Percentiles rank a stretch among this genome's conserved stretches.
These are phyloP conservation scores for Zygosaccharomyces siamensis DNA, from an alignment of 805 yeast species.

Conservation along the genomic window DNA sequence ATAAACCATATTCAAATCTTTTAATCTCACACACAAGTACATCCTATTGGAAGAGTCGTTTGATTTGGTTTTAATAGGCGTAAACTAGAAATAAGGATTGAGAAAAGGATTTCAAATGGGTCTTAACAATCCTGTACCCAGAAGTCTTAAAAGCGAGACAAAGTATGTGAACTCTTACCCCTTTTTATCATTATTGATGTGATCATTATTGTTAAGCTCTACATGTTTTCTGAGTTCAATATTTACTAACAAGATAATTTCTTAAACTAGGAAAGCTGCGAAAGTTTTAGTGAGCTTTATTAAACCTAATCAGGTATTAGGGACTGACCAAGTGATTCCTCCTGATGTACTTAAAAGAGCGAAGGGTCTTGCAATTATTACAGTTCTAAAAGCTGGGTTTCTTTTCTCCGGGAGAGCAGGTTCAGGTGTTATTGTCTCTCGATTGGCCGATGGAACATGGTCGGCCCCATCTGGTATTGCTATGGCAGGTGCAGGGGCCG, in stretches of 20 bases:
- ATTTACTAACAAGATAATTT: constrained; percentile 2
- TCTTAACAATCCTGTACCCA: constrained; percentile 91
- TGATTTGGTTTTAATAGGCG: too few species aligned
- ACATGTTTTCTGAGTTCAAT: neutral
- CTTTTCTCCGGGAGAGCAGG: constrained; percentile 96
- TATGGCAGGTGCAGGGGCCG: constrained; percentile 98
- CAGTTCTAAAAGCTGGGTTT: constrained; percentile 96
- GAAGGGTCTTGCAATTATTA: constrained; percentile 84
- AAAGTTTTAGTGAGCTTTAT: constrained; percentile 82
- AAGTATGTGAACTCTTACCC: constrained; percentile 47
- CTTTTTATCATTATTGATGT: neutral
- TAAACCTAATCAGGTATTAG: constrained; percentile 90
- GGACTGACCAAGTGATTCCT: constrained; percentile 86
- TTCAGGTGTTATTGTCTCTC: constrained; percentile 89
- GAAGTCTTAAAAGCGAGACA: constrained; percentile 80
- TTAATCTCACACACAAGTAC: too few species aligned
- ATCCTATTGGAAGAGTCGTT: too few species aligned
- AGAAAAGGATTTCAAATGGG: constrained; percentile 46
- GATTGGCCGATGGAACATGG: constrained; percentile 94
- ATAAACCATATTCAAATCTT: too few species aligned
- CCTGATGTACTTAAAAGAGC: constrained; percentile 83
- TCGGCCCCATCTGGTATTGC: constrained; percentile 94
- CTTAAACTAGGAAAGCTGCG: constrained; percentile 71
- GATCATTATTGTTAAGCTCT: neutral
- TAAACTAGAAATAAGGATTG: neutral